A percentile compares a stretch with the other conserved stretches of the same genome.
phyloP scores from a whole-genome alignment of 2,329 filamentous ascomycete species.

The Phialophora macrospora region DNA sequence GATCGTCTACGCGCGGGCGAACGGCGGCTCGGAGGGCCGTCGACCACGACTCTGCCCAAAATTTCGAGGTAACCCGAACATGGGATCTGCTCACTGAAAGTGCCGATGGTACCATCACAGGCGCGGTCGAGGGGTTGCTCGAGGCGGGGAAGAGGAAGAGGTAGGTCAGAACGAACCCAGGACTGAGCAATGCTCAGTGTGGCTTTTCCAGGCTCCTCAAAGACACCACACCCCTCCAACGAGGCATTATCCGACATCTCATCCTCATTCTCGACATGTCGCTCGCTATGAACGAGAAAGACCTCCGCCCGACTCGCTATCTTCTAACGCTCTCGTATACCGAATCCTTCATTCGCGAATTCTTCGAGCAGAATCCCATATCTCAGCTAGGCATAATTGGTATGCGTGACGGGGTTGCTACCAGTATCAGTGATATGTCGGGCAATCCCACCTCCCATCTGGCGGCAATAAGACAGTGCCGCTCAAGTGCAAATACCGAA shows the following conservation, averaged over 20 bases:
- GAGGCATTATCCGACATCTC: slow-evolving; percentile 96
- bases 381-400: slow-evolving; percentile 91
- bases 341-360: slow-evolving; percentile 86
- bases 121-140: slow-evolving; percentile 71
- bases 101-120: slow-evolving; percentile 76
- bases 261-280: slow-evolving; percentile 91
- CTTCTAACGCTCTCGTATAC: slow-evolving; percentile 81
- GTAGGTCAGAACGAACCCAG: slow-evolving; percentile 46
- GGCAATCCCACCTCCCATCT: slow-evolving; percentile 92
- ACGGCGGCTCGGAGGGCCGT: slow-evolving; percentile 31
- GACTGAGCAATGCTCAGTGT: slow-evolving; percentile 1
- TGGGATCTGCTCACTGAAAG: slow-evolving; percentile 76
- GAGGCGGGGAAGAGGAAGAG: slow-evolving; percentile 82
- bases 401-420: slow-evolving; percentile 88
- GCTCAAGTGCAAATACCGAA: slow-evolving; percentile 46
- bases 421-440: slow-evolving; percentile 84
- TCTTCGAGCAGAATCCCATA: slow-evolving; percentile 98
- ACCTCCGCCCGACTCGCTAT: slow-evolving; percentile 86
- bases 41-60: slow-evolving; percentile 47
- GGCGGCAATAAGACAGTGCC: slow-evolving; percentile 70
- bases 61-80: slow-evolving; percentile 56
- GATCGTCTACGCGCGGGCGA: slow-evolving; percentile 31
- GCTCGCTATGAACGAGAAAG: slow-evolving; percentile 92
- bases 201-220: slow-evolving; percentile 69
- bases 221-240: slow-evolving; percentile 92